Evolutionary conservation across 345 rosid genomes (phyloP).

Genomic region (Salix udensis): DNA sequence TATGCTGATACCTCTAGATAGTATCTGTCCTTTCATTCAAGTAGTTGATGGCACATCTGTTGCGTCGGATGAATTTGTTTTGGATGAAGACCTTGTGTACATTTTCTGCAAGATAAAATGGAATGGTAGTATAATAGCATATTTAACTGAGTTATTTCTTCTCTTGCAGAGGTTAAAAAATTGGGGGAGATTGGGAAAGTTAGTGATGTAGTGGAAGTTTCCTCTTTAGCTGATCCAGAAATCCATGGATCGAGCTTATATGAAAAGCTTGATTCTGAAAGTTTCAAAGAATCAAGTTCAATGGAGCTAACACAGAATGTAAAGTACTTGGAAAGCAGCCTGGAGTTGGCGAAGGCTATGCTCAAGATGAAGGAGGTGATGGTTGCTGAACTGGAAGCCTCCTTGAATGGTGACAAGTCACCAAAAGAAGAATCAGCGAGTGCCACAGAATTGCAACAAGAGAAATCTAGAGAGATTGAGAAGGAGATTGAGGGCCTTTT

Average conservation of each 20-base stretch:
- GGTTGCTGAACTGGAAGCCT: constrained; percentile 53
- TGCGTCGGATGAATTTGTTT: background rate
- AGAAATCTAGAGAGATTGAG: constrained; percentile 41
- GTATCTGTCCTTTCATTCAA: background rate
- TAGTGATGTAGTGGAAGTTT: constrained; percentile 27
- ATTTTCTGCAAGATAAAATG: background rate
- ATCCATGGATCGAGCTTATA: constrained; percentile 40
- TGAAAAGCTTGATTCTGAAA: constrained; percentile 32
- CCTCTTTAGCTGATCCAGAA: constrained; percentile 16
- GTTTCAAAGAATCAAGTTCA: constrained; percentile 25
- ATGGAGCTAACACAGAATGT: constrained; percentile 50
- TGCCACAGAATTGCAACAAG: constrained; percentile 29
- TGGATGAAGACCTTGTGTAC: background rate
- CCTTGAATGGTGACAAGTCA: constrained; percentile 22
- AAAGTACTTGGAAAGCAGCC: constrained; percentile 40
- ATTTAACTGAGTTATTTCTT: constrained; percentile 3
- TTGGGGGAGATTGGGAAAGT: constrained; percentile 53
- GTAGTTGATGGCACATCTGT: background rate
- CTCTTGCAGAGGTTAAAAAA: constrained; percentile 49
- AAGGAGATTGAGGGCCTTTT: constrained; percentile 52
- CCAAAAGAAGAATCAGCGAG: constrained; percentile 36
- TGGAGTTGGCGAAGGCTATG: constrained; percentile 43
- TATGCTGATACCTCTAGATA: background rate
- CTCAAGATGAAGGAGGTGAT: constrained; percentile 46
- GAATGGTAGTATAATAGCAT: background rate